Conservation (phyloP, 176 grass and related monocot genomes). For the Oryza meyeriana region DNA sequence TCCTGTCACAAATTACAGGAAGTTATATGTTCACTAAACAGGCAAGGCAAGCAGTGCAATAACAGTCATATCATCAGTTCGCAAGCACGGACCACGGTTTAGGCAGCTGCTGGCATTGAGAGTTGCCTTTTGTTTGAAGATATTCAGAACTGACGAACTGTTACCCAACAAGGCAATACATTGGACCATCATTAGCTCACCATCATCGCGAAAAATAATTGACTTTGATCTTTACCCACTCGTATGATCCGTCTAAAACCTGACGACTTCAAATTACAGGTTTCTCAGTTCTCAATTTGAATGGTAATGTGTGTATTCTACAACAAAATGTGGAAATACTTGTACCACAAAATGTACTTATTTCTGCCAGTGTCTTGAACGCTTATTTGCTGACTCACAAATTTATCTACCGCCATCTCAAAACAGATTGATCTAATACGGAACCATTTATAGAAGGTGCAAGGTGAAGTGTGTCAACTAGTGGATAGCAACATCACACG, state of each 20-base stretch:
- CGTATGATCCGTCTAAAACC: neutral
- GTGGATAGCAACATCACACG: neutral
- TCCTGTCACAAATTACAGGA: too few species aligned
- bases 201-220: neutral
- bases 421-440: neutral
- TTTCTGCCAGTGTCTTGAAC: neutral
- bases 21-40: neutral
- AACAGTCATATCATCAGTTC: neutral
- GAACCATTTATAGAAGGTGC: neutral
- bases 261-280: slow-evolving; percentile 21
- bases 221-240: neutral
- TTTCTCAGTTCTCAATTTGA: neutral
- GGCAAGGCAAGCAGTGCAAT: neutral
- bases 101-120: neutral
- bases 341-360: neutral
- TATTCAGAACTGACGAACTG: neutral
- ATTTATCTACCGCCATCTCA: neutral
- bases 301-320: neutral
- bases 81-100: neutral
- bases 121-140: neutral
- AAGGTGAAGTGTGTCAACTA: neutral
- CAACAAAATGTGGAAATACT: neutral
- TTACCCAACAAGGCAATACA: neutral
- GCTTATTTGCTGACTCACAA: slow-evolving; percentile 8
- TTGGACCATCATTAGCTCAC: neutral